These are phyloP conservation scores for Myxozyma kluyveri DNA, from an alignment of 805 yeast genomes.

Conservation along the genomic window DNA sequence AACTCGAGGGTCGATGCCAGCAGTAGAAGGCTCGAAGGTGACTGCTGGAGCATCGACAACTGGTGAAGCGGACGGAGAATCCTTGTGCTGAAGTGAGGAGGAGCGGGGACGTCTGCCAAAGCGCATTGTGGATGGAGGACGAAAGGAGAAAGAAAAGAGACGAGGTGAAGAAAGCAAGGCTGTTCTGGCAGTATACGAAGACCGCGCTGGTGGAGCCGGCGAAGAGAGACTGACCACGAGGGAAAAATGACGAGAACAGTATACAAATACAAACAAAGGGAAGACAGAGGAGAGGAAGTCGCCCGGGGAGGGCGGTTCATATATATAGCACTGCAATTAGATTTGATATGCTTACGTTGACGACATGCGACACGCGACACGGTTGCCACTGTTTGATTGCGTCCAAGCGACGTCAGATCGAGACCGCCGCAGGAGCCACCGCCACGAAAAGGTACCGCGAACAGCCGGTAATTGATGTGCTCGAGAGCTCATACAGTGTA, in stretches of 20 bases:
- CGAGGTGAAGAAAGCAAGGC: background rate
- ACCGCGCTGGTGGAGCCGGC: conserved; percentile 5
- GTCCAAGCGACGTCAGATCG: too few relatives aligned
- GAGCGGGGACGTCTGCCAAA: conserved; percentile 16
- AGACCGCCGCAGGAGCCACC: too few relatives aligned
- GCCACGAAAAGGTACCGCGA: too few relatives aligned
- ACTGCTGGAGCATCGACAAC: conserved; percentile 8
- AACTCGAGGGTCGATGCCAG: conserved; percentile 9
- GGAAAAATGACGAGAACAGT: conserved; percentile 8
- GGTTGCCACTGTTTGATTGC: too few relatives aligned
- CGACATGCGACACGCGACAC: too few relatives aligned
- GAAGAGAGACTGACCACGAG: conserved; percentile 4
- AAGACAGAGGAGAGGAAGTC: background rate
- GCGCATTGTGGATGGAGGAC: background rate
- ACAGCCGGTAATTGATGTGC: too few relatives aligned
- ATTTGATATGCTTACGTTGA: too few relatives aligned
- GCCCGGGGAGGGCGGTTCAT: background rate
- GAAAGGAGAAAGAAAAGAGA: background rate
- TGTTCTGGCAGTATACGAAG: too few relatives aligned
- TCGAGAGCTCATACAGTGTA: too few relatives aligned
- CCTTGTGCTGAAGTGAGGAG: conserved; percentile 8
- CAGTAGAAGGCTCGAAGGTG: conserved; percentile 1
- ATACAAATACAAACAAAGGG: conserved; percentile 5
- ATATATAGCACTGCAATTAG: too few relatives aligned
- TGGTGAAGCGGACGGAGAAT: conserved; percentile 6